Evolutionary conservation across 176 grass and related monocot species (phyloP).

Genomic region (sorghum (Sorghum bicolor)): DNA sequence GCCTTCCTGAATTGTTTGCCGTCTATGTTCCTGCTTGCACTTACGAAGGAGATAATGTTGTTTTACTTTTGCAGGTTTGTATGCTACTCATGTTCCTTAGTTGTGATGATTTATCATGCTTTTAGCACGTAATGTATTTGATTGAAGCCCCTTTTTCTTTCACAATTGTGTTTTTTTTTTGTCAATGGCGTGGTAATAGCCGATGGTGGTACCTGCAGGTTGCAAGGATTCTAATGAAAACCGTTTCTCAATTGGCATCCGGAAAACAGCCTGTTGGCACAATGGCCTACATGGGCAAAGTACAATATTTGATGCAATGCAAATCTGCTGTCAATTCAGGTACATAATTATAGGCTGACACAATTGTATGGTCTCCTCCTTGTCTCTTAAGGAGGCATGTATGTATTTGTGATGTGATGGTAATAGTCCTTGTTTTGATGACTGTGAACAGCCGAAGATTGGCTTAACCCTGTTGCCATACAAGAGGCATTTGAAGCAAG

Average conservation of each 20-base stretch:
- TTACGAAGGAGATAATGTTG: slow-evolving; percentile 96
- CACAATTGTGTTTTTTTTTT: not conserved
- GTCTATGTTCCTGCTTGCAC: slow-evolving; percentile 99
- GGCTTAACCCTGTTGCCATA: slow-evolving; percentile 74
- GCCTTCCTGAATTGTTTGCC: slow-evolving; percentile 94
- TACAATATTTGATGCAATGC: slow-evolving; percentile 70
- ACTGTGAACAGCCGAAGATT: slow-evolving; percentile 71
- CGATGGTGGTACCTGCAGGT: slow-evolving; percentile 42
- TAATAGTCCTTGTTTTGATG: not conserved
- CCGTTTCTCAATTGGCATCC: slow-evolving; percentile 66
- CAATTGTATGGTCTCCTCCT: not conserved
- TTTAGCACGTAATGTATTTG: not conserved
- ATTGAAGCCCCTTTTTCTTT: not conserved
- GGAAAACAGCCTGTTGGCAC: slow-evolving; percentile 84
- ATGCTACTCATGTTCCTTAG: not conserved
- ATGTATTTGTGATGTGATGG: not conserved
- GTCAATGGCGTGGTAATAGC: not conserved
- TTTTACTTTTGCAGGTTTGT: slow-evolving; percentile 86
- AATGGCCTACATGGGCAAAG: slow-evolving; percentile 86
- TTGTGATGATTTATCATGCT: not conserved
- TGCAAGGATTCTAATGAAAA: slow-evolving; percentile 92
- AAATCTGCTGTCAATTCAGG: slow-evolving; percentile 69
- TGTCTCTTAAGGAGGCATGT: not conserved
- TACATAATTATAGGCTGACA: slow-evolving; percentile 20
- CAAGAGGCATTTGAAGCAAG: slow-evolving; percentile 92